Conservation (phyloP, 768 basidiomycete species). For the Hortiboletus campestris region DNA sequence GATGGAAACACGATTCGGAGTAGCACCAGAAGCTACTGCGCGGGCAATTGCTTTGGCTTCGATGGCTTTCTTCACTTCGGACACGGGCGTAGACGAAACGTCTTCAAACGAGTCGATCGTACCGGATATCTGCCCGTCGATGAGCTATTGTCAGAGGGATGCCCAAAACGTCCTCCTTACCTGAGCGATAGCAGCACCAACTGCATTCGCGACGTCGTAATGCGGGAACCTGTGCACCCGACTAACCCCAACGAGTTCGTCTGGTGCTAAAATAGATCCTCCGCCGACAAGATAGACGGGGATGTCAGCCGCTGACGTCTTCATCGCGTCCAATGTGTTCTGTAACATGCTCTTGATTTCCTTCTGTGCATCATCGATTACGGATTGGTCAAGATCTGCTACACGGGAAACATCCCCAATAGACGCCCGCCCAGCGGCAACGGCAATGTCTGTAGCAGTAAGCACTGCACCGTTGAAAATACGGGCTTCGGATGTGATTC, state of each 20-base stretch:
- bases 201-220: constrained; percentile 60
- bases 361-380: constrained; percentile 36
- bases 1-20: constrained; percentile 42
- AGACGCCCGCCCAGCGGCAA: constrained; percentile 37
- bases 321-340: constrained; percentile 58
- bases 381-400: constrained; percentile 20
- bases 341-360: constrained; percentile 45
- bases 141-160: constrained; percentile 1
- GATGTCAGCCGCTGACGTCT: constrained; percentile 56
- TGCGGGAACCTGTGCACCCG: constrained; percentile 49
- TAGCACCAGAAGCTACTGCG: constrained; percentile 47
- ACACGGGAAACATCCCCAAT: constrained; percentile 30
- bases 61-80: constrained; percentile 34
- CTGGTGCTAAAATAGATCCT: constrained; percentile 58
- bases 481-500: constrained; percentile 44
- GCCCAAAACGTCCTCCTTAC: constrained; percentile 12
- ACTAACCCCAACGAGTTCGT: constrained; percentile 48
- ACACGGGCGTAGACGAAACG: constrained; percentile 33
- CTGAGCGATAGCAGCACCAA: constrained; percentile 51
- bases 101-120: constrained; percentile 47
- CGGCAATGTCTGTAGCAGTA: constrained; percentile 62
- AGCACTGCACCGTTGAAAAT: constrained; percentile 56
- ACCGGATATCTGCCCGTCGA: constrained; percentile 38
- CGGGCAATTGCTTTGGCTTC: constrained; percentile 40
- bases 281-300: constrained; percentile 66